Evolutionary conservation across 1,284 basidiomycete species (phyloP).

Genomic region (Clitocybe nebularis): DNA sequence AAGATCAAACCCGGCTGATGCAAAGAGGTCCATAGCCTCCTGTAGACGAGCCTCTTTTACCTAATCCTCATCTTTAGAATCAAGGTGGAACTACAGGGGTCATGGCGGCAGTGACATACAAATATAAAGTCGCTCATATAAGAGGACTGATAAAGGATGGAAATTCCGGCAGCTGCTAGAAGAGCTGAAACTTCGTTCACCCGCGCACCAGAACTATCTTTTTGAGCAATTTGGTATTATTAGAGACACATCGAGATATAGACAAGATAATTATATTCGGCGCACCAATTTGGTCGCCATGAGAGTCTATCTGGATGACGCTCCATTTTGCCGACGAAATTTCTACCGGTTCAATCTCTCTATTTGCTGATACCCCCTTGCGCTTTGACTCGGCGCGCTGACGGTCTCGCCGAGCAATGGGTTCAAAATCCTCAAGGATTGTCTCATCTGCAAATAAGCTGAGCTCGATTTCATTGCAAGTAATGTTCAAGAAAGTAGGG

Average conservation of each 20-base stretch:
- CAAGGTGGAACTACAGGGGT: too few relatives aligned
- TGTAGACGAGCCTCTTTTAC: constrained; percentile 63
- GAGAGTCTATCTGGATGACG: constrained; percentile 74
- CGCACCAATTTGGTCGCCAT: constrained; percentile 61
- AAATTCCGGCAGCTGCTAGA: constrained; percentile 75
- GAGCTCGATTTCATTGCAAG: constrained; percentile 72
- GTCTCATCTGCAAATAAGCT: constrained; percentile 65
- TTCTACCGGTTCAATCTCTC: constrained; percentile 49
- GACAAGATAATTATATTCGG: constrained; percentile 12
- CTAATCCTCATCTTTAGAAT: too few relatives aligned
- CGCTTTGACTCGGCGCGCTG: constrained; percentile 35
- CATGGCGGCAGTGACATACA: constrained; percentile 36
- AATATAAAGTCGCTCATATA: constrained; percentile 85
- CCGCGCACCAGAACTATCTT: constrained; percentile 71
- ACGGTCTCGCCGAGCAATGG: constrained; percentile 56
- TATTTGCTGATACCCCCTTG: constrained; percentile 15
- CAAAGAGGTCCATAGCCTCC: constrained; percentile 59
- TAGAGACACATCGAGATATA: constrained; percentile 8
- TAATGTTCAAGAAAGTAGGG: constrained; percentile 68
- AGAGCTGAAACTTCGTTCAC: constrained; percentile 77
- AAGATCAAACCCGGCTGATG: constrained; percentile 61
- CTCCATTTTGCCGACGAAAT: constrained; percentile 69
- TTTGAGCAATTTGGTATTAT: constrained; percentile 8
- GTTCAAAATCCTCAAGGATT: constrained; percentile 55
- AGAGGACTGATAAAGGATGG: constrained; percentile 81